A percentile compares a stretch with the other conserved stretches of the same genome.
Conservation (phyloP, 2,329 filamentous ascomycete genomes). For the Ceratocystis alfenasii region DNA sequence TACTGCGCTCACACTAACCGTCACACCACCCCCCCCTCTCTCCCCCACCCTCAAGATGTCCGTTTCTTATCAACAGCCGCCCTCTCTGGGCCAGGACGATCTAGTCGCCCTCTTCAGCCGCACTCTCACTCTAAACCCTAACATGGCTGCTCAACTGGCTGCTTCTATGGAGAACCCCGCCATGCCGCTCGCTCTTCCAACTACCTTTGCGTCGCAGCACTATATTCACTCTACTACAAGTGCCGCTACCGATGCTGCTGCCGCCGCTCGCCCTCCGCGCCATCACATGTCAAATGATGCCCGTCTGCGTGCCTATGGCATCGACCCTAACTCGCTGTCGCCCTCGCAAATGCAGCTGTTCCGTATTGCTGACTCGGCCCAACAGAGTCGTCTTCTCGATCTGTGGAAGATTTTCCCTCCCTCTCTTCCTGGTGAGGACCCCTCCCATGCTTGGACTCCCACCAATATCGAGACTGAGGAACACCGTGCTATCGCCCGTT, state of each 20-base stretch:
- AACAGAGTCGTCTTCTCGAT: slow-evolving; percentile 64
- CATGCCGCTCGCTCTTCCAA: slow-evolving; percentile 13
- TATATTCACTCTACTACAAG: slow-evolving; percentile 14
- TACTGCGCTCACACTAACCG: neutral
- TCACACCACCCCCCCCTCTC: neutral
- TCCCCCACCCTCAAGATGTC: slow-evolving; percentile 17
- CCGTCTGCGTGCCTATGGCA: slow-evolving; percentile 52
- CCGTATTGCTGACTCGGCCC: slow-evolving; percentile 57
- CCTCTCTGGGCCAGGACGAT: slow-evolving; percentile 17
- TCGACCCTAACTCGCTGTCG: slow-evolving; percentile 58
- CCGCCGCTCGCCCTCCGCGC: neutral
- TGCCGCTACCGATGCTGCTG: slow-evolving; percentile 1
- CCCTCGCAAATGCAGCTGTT: slow-evolving; percentile 69
- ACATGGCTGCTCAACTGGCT: slow-evolving; percentile 17
- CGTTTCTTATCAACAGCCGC: slow-evolving; percentile 14
- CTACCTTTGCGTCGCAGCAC: slow-evolving; percentile 14
- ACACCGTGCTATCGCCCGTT: slow-evolving; percentile 48
- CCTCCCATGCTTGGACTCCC: slow-evolving; percentile 41
- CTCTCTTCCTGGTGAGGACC: slow-evolving; percentile 42
- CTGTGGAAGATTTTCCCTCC: slow-evolving; percentile 77
- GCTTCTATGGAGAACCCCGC: slow-evolving; percentile 19
- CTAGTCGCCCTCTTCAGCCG: slow-evolving; percentile 19
- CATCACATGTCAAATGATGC: slow-evolving; percentile 34
- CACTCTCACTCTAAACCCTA: slow-evolving; percentile 16
- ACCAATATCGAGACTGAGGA: slow-evolving; percentile 47